phyloP scores from a whole-genome alignment of 352 stramenopile species.

The Phytophthora cactorum region DNA sequence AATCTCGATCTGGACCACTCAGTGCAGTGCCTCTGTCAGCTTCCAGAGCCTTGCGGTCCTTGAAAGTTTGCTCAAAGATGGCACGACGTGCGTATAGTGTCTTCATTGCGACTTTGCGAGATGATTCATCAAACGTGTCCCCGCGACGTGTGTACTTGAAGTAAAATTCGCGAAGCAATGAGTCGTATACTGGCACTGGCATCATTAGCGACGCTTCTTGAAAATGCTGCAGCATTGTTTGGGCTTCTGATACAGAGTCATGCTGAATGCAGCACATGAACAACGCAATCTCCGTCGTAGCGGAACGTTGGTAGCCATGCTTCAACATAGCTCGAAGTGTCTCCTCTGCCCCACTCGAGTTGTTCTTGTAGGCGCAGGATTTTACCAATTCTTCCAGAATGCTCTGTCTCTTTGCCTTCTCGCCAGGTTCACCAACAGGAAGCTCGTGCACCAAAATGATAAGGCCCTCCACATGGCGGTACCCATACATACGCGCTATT shows the following conservation, averaged over 20 bases:
- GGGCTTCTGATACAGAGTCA: constrained; percentile 38
- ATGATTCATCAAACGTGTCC: constrained; percentile 62
- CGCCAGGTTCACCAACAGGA: constrained; percentile 19
- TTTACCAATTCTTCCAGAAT: constrained; percentile 74
- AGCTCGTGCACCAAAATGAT: constrained; percentile 55
- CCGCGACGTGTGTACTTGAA: constrained; percentile 78
- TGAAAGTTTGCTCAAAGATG: constrained; percentile 64
- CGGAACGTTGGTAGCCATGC: constrained; percentile 54
- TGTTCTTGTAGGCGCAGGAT: constrained; percentile 71
- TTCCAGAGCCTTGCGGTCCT: constrained; percentile 47
- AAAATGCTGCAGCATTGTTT: constrained; percentile 51
- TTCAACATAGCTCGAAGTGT: constrained; percentile 52
- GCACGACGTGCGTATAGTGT: constrained; percentile 63
- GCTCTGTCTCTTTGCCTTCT: constrained; percentile 41
- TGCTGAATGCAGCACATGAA: constrained; percentile 75
- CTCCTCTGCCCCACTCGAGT: constrained; percentile 53
- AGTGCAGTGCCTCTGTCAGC: not conserved
- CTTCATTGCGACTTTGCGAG: constrained; percentile 60
- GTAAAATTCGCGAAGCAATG: constrained; percentile 76
- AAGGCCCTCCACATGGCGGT: constrained; percentile 56
- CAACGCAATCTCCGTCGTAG: constrained; percentile 61
- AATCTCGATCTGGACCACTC: constrained; percentile 21
- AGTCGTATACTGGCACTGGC: constrained; percentile 69
- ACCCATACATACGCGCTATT: constrained; percentile 70
- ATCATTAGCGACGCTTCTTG: constrained; percentile 54